phyloP scores from a whole-genome alignment of 2,329 filamentous ascomycete species.

The Pseudogymnoascus sp. region DNA sequence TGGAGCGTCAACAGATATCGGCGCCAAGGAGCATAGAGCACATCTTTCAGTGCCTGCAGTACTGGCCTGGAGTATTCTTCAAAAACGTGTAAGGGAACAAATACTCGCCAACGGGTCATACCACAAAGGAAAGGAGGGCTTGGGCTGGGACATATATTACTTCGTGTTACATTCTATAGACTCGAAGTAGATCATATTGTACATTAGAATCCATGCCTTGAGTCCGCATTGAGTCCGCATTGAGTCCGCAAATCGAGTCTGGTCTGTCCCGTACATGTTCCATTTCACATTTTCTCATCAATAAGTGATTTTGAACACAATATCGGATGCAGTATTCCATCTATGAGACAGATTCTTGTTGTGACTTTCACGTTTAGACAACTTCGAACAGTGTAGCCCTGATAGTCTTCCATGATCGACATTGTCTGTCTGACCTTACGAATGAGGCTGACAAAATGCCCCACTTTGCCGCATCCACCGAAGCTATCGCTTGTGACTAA shows the following conservation, averaged over 20 bases:
- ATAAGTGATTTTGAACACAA: not conserved
- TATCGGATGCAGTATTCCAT: not conserved
- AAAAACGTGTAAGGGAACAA: not conserved
- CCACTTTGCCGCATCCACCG: not conserved
- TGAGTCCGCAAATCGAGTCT: not conserved
- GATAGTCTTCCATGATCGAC: not conserved
- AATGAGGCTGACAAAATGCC: not conserved
- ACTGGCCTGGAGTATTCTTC: not conserved
- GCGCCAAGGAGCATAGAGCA: not conserved
- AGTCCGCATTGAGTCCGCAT: not conserved
- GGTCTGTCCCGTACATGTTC: not conserved
- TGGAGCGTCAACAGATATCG: not conserved
- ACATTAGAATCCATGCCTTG: not conserved
- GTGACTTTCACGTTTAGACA: not conserved
- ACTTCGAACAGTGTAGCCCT: not conserved
- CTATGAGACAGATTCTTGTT: not conserved
- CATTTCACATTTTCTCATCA: not conserved
- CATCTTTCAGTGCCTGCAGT: not conserved
- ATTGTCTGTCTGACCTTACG: not conserved
- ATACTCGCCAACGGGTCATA: not conserved
- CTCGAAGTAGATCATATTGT: not conserved
- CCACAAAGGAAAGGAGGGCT: not conserved
- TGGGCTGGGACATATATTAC: not conserved
- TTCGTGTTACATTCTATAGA: not conserved
- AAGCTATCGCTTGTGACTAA: conserved; percentile 6